Percentiles rank a stretch among this genome's conserved stretches.
Evolutionary conservation across 1,139 yeast species (phyloP).

Genomic region (Geotrichum restrictum): DNA sequence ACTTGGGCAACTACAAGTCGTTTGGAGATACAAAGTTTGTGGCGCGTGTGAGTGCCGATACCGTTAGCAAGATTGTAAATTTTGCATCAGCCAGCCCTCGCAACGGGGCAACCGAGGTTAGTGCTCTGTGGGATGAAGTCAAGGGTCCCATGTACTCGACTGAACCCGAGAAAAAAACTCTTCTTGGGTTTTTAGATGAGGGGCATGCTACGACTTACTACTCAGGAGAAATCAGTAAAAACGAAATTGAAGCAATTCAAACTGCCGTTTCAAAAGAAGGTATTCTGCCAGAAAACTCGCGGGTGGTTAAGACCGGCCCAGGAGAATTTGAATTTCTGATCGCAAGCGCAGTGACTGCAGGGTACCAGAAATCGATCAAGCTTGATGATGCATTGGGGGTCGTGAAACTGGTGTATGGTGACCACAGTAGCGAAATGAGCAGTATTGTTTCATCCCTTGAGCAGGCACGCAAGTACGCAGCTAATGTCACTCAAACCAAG

Average conservation of each 20-base stretch:
- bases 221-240: conserved; percentile 47
- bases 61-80: conserved; percentile 33
- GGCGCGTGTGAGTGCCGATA: conserved; percentile 52
- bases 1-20: conserved; percentile 82
- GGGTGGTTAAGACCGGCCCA: conserved; percentile 47
- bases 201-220: conserved; percentile 77
- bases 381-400: conserved; percentile 36
- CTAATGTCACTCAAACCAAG: conserved; percentile 64
- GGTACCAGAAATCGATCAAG: conserved; percentile 19
- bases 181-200: conserved; percentile 73
- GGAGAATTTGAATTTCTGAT: conserved; percentile 31
- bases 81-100: background rate
- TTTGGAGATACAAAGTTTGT: conserved; percentile 85
- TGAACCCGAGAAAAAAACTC: conserved; percentile 44
- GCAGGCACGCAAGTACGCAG: conserved; percentile 58
- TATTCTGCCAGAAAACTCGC: conserved; percentile 78
- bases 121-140: conserved; percentile 45
- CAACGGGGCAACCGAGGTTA: conserved; percentile 30
- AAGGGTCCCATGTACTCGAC: conserved; percentile 52
- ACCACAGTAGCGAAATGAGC: conserved; percentile 61
- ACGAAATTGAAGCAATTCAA: conserved; percentile 64
- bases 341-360: conserved; percentile 31
- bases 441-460: conserved; percentile 54
- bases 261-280: conserved; percentile 52
- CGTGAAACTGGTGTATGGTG: conserved; percentile 61